Evolutionary conservation across 345 rosid species (phyloP).

Genomic region (Acer negundo): DNA sequence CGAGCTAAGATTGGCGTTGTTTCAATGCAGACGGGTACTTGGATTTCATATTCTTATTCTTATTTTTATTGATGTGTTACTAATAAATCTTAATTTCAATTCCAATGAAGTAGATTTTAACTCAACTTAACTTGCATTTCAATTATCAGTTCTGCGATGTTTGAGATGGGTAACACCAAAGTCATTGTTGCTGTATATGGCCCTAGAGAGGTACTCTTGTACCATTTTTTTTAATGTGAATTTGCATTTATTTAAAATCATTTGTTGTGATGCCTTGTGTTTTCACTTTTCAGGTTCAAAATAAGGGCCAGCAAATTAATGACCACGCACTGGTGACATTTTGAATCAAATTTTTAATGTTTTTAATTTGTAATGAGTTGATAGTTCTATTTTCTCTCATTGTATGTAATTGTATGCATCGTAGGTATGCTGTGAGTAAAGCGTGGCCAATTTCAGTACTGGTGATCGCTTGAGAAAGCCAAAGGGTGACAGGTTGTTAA

Average conservation of each 20-base stretch:
- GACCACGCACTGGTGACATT: conserved; percentile 71
- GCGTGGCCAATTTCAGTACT: conserved; percentile 94
- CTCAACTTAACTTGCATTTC: neutral
- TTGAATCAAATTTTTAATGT: neutral
- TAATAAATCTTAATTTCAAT: neutral
- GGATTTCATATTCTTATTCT: neutral
- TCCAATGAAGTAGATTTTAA: neutral
- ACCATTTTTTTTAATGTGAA: neutral
- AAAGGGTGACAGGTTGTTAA: conserved; percentile 70
- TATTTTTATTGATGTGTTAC: neutral
- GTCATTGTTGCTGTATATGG: conserved; percentile 96
- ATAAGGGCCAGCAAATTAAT: conserved; percentile 64
- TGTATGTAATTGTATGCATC: neutral
- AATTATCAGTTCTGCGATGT: conserved; percentile 69
- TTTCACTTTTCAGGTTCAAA: conserved; percentile 58
- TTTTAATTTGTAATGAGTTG: neutral
- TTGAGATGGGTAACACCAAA: conserved; percentile 97
- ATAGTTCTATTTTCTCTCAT: neutral
- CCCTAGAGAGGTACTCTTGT: conserved; percentile 73
- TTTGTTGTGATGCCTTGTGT: neutral
- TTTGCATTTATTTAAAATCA: neutral
- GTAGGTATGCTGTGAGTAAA: conserved; percentile 88
- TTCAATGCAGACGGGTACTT: conserved; percentile 76
- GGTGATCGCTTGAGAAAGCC: conserved; percentile 91
- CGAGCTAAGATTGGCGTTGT: conserved; percentile 81